Percentiles rank a stretch among this genome's conserved stretches.
Evolutionary conservation across 345 rosid genomes (phyloP).

Genomic region (Brassica napus): Da-Ae NC_063450.1:36043001-36043500

Average conservation of each 20-base stretch:
- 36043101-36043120: neutral
- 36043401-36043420: neutral
- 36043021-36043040: neutral
- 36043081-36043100: neutral
- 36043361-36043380: neutral
- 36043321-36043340: constrained; percentile 30
- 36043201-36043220: constrained; percentile 19
- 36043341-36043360: constrained; percentile 24
- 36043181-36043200: neutral
- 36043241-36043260: constrained; percentile 24
- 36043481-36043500: neutral
- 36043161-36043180: neutral
- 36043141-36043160: neutral
- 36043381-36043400: neutral
- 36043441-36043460: too few species aligned
- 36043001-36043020: neutral
- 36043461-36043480: neutral
- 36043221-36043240: constrained; percentile 4
- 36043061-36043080: neutral
- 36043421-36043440: neutral
- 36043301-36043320: constrained; percentile 20
- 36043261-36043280: constrained; percentile 31
- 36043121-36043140: neutral
- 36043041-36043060: neutral
- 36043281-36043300: constrained; percentile 7